Evolutionary conservation across 1,284 basidiomycete genomes (phyloP), one percentile per base, ranked within the genome.

Genomic region (Fomitopsis betulina): DNA sequence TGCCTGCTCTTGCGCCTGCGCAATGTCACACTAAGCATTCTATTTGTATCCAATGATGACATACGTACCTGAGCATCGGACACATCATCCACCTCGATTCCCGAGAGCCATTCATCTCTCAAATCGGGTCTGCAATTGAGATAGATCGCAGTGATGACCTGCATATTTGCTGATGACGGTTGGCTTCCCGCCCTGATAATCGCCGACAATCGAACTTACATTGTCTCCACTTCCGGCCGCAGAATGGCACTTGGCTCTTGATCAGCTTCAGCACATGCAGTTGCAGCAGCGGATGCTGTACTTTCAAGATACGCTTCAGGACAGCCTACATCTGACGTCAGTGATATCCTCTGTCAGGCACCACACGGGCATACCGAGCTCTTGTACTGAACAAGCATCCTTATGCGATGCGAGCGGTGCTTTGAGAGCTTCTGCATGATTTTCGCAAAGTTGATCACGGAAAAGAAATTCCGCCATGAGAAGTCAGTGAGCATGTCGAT

Each of bases 351-450:
- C 43, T 45, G 27, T 57, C 17, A 32, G 47, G 12, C 30, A 5
- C 23, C 23, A 33, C 21, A 55, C 58, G 40, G 50, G 43, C 88
- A 71, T 64, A 94, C 95, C 43, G 94, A 96, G 70, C 93, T 96
- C 79, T 99, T 99, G 79, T 99, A 98, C 72, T 98, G 95, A 23
- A 97, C 94, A 61, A 99, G 81, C 82, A 99, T 89, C 77, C 93
- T 88, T 62, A 99, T 97, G 23, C 97, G 84, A 72, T 98, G 95
- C 8, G 93, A 93, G 43, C 95, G 89, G 65, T 91, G 87, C 75
- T 99, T 99, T 1, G 95, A 96, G 62, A 99, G 74, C 75, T 98
- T 98, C 72, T 99, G 97, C 83, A 99, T 89, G 63, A 99, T 93
- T 71, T 95, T 95, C 27, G 96, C 93, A 70, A 98, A 98, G 73